A percentile compares a stretch with the other conserved stretches of the same genome.
Evolutionary conservation across 495 filamentous ascomycete genomes (phyloP).

Genomic region (Tuber indicum): DNA sequence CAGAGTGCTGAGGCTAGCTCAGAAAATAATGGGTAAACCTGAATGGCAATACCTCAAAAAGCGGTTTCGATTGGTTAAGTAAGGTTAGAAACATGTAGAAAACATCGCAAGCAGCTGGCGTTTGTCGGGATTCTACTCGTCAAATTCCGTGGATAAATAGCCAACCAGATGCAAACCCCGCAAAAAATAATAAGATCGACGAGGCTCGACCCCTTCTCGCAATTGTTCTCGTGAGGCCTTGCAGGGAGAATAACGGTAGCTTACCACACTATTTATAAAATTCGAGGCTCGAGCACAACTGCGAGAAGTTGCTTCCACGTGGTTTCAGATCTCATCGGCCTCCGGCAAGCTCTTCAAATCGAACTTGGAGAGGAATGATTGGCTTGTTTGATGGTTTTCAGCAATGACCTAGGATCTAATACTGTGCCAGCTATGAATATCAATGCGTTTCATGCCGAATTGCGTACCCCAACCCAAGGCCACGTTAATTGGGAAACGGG

Average conservation of each 20-base stretch:
- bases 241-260: not conserved
- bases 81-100: not conserved
- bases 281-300: not conserved
- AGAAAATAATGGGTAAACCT: not conserved
- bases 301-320: not conserved
- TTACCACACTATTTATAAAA: not conserved
- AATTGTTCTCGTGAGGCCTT: not conserved
- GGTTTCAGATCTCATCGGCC: constrained; percentile 1
- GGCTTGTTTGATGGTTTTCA: not conserved
- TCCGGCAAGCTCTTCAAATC: not conserved
- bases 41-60: not conserved
- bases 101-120: not conserved
- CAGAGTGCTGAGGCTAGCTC: not conserved
- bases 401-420: not conserved
- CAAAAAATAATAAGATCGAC: not conserved
- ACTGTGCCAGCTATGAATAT: not conserved
- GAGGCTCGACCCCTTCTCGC: not conserved
- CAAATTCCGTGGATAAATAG: not conserved
- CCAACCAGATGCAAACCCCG: not conserved
- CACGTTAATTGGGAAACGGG: not conserved
- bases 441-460: not conserved
- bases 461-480: not conserved
- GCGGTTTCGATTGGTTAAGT: not conserved
- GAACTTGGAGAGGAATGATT: not conserved
- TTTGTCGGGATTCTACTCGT: not conserved